These are phyloP conservation scores for Candida sojae DNA, from an alignment of 1,139 yeast species.

Conservation along the genomic window DNA sequence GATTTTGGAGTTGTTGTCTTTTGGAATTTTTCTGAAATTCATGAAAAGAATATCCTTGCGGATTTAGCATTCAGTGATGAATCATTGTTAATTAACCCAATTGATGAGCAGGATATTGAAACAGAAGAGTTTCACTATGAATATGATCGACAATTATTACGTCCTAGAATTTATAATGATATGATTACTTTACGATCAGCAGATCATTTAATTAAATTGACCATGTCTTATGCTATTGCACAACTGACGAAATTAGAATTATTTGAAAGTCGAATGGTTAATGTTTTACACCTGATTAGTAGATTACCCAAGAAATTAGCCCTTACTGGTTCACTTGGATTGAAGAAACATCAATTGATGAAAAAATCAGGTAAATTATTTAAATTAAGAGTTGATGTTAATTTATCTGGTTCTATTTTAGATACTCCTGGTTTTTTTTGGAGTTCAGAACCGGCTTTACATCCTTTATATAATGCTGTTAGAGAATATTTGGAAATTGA, in stretches of 20 bases:
- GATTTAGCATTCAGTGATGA: constrained; percentile 79
- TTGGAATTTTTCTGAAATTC: constrained; percentile 93
- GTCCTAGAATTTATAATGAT: constrained; percentile 92
- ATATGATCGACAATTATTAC: constrained; percentile 74
- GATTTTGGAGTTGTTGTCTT: constrained; percentile 94
- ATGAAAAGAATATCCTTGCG: constrained; percentile 90
- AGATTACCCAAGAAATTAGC: constrained; percentile 89
- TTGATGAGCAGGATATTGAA: constrained; percentile 88
- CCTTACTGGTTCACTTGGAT: constrained; percentile 80
- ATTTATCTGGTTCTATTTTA: constrained; percentile 82
- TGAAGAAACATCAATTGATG: constrained; percentile 74
- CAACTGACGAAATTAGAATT: constrained; percentile 90
- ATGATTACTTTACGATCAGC: constrained; percentile 89
- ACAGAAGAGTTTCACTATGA: constrained; percentile 94
- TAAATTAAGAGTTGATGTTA: constrained; percentile 90
- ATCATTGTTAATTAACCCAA: constrained; percentile 68
- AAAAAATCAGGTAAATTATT: constrained; percentile 89
- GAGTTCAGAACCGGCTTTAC: constrained; percentile 94
- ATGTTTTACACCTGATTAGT: constrained; percentile 79
- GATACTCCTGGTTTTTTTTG: constrained; percentile 97
- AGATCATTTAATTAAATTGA: constrained; percentile 87
- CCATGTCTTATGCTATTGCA: constrained; percentile 95
- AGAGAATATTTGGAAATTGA: constrained; percentile 93
- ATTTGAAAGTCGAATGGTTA: constrained; percentile 90
- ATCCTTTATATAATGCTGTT: constrained; percentile 86